Conservation (phyloP, 805 yeast species). For the Barnettozyma vustinii region DNA sequence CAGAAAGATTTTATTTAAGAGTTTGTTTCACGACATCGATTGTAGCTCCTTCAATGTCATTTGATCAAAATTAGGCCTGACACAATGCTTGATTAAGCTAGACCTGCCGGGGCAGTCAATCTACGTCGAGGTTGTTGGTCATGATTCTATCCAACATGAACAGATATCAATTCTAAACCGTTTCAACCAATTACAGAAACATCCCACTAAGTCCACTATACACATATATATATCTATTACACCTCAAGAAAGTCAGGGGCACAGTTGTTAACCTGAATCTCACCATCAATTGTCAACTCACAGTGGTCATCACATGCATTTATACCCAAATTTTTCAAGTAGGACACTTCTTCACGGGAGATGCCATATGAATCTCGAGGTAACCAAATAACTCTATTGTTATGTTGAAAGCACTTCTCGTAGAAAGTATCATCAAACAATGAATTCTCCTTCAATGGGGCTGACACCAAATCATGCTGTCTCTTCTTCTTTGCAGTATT, state of each 20-base stretch:
- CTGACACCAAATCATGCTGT: not conserved
- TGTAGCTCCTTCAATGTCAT: not conserved
- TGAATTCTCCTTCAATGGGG: constrained; percentile 1
- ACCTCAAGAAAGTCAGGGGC: constrained; percentile 21
- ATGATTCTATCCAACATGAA: too few relatives aligned
- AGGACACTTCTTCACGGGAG: constrained; percentile 11
- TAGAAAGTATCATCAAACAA: constrained; percentile 22
- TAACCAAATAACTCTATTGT: constrained; percentile 19
- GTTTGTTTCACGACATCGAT: not conserved
- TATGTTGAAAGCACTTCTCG: constrained; percentile 22
- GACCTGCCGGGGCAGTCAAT: too few relatives aligned
- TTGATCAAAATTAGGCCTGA: not conserved
- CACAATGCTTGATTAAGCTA: too few relatives aligned
- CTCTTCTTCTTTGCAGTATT: not conserved
- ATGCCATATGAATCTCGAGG: constrained; percentile 19
- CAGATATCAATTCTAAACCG: too few relatives aligned
- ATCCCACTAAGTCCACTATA: too few relatives aligned
- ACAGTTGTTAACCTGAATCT: constrained; percentile 13
- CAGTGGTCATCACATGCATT: constrained; percentile 16
- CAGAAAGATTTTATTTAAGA: not conserved
- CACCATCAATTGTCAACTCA: constrained; percentile 20
- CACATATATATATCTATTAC: not conserved
- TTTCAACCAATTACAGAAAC: too few relatives aligned
- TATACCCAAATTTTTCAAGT: constrained; percentile 21
- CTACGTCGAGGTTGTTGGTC: too few relatives aligned